A percentile compares a stretch with the other conserved stretches of the same genome.
phyloP scores from a whole-genome alignment of 2,329 filamentous ascomycete genomes.

The Diaporthe capsici region DNA sequence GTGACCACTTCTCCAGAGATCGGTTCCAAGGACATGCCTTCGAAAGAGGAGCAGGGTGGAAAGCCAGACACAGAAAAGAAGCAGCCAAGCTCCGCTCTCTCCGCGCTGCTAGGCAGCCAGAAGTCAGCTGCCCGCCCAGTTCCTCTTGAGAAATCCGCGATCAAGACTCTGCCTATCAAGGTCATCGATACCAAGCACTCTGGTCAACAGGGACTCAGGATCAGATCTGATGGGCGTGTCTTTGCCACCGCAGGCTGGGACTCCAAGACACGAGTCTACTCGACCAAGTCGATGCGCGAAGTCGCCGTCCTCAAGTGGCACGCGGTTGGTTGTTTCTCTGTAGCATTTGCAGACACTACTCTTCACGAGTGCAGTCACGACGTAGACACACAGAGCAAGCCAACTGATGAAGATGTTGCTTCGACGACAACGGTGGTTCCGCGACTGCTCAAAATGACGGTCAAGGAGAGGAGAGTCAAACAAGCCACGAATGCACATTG shows the following conservation, averaged over 20 bases:
- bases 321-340: conserved; percentile 85
- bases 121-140: conserved; percentile 35
- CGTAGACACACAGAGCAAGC: conserved; percentile 4
- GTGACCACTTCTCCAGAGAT: background rate
- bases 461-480: conserved; percentile 74
- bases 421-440: conserved; percentile 47
- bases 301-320: conserved; percentile 97
- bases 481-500: conserved; percentile 84
- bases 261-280: conserved; percentile 84
- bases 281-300: conserved; percentile 84
- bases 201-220: conserved; percentile 84
- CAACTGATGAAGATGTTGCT: conserved; percentile 20
- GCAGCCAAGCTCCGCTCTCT: conserved; percentile 33
- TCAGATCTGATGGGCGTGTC: conserved; percentile 85
- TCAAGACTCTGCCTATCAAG: conserved; percentile 67
- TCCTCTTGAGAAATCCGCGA: conserved; percentile 17
- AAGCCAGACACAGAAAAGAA: conserved; percentile 40
- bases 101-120: conserved; percentile 34
- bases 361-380: background rate
- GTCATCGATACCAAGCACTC: conserved; percentile 85
- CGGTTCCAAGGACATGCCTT: background rate
- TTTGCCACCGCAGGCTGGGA: conserved; percentile 97
- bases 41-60: background rate
- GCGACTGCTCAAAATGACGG: conserved; percentile 57
- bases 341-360: conserved; percentile 74